Base-by-base conservation (phyloP, 805 yeast genomes). In the Sungouiella blattae region DNA sequence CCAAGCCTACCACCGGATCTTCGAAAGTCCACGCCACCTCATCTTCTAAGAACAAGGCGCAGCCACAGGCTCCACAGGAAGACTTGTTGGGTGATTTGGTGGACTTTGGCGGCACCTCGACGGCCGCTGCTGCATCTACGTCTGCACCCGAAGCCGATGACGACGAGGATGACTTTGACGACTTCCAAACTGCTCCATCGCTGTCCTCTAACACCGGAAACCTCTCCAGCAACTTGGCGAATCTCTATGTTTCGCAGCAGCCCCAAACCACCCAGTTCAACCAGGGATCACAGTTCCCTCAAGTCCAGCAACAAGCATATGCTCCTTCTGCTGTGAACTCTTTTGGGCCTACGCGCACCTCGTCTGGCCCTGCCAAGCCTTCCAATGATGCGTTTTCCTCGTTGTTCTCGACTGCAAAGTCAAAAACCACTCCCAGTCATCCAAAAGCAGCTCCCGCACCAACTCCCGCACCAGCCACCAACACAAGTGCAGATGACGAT, bases 101-200 rank as follows among this genome's bases (percentile, higher is more conserved):
- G 41, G 67, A 70, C 18, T 69, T 73, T 41, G 74, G 64, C 34
- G 63, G 57, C 4, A 46, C 49, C 7, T 36, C 57, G 18, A 46
- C 54, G 7, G 32, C 54, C 25, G 26, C 52, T n/a, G 28, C 53
- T 7, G 39, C 44, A 6, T n/a, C n/a, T n/a, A n/a, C n/a, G n/a
- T n/a, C n/a, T n/a, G n/a, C n/a, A n/a, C n/a, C n/a, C n/a, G n/a
- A n/a, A n/a, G 39, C 50, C 6, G 77, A 71, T 7, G 84, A 75
- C 18, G 77, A 73, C 37, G 87, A 78, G 36, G 87, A 83, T 44
- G 93, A 84, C 26, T 85, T 85, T 55, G 87, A 83, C 44, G 93
- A 84, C 46, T 84, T 84, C 71, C 91, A 84, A 58, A 83, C 87
- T 9, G 78, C 75, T 4, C 80, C 83, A 6, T 60, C 62, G 12